Conservation (phyloP, 1,284 basidiomycete species). For the Phylloporus gajari region DNA sequence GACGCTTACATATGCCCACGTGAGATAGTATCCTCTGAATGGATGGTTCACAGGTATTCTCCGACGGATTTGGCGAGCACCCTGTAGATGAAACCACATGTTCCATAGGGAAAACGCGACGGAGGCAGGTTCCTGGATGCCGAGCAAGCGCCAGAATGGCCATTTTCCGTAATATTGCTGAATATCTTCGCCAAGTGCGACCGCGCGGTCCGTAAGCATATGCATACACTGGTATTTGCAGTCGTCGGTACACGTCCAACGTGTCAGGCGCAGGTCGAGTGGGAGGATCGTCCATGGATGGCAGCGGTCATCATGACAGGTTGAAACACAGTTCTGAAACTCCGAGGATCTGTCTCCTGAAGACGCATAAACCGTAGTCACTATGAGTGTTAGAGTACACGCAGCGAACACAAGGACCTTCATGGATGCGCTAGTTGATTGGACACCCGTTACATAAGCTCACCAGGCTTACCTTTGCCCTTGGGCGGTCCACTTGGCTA, state of each 20-base stretch:
- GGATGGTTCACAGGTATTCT: constrained; percentile 69
- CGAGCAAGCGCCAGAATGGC: constrained; percentile 88
- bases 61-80: constrained; percentile 60
- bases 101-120: constrained; percentile 91
- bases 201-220: constrained; percentile 74
- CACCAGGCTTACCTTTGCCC: too few species aligned
- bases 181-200: constrained; percentile 54
- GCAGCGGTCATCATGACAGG: constrained; percentile 51
- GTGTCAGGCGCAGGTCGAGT: constrained; percentile 64
- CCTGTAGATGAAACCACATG: constrained; percentile 75
- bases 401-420: constrained; percentile 19
- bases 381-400: constrained; percentile 27
- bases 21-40: constrained; percentile 76
- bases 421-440: constrained; percentile 8
- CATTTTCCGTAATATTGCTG: constrained; percentile 97
- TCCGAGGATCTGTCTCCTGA: constrained; percentile 68
- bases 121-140: constrained; percentile 94
- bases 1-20: constrained; percentile 79
- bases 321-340: constrained; percentile 64
- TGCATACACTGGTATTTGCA: constrained; percentile 94
- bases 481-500: constrained; percentile 17
- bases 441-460: constrained; percentile 30
- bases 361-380: constrained; percentile 47
- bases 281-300: constrained; percentile 49
- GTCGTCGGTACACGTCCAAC: constrained; percentile 85